phyloP scores from a whole-genome alignment of 768 basidiomycete species.

The Kwoniella bestiolae region DNA sequence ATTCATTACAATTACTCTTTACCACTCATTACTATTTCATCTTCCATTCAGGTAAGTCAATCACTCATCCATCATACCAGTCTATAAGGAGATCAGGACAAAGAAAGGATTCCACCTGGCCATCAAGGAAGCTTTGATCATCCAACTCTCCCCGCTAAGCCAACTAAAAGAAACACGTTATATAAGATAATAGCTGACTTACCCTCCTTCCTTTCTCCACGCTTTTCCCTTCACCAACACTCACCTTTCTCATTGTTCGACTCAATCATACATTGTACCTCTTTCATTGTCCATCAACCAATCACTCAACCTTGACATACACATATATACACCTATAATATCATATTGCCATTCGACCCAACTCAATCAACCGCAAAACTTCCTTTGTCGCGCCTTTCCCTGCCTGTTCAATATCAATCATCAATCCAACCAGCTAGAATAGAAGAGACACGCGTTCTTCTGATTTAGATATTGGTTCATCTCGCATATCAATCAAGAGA shows the following conservation, averaged over 20 bases:
- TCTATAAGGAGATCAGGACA: background rate
- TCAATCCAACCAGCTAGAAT: background rate
- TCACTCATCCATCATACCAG: background rate
- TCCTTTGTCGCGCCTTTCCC: conserved; percentile 2
- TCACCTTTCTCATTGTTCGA: background rate
- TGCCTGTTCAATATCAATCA: background rate
- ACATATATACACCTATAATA: background rate
- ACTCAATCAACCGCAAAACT: background rate
- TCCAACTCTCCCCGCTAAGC: background rate
- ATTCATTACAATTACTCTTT: background rate
- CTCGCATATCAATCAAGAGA: background rate
- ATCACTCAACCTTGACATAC: background rate
- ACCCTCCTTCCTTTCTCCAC: conserved; percentile 7
- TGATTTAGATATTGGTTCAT: background rate
- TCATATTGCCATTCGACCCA: background rate
- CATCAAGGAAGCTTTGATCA: background rate
- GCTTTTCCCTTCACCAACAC: conserved; percentile 7
- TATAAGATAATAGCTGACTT: background rate
- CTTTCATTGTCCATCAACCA: conserved; percentile 1
- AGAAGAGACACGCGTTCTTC: background rate
- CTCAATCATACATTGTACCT: background rate
- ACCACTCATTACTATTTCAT: background rate
- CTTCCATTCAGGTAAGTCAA: background rate
- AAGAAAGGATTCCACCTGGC: background rate
- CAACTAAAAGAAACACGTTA: conserved; percentile 16